Evolutionary conservation across 2,329 filamentous ascomycete species (phyloP).

Genomic region (Talaromyces sp.): DNA sequence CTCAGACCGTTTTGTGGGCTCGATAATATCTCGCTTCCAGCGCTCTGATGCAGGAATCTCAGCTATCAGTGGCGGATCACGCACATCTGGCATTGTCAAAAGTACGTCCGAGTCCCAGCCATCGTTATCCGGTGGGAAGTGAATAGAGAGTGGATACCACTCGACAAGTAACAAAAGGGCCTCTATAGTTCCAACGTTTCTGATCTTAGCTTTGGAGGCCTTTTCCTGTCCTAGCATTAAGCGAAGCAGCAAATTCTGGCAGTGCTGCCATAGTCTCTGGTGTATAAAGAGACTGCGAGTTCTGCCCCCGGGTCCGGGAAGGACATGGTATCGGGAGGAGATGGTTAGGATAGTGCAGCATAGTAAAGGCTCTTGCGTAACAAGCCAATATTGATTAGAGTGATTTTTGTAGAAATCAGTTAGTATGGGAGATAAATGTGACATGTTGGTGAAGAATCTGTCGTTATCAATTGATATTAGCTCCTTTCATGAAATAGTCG

Average conservation of each 20-base stretch:
- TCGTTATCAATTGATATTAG: not conserved
- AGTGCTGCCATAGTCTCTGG: conserved; percentile 5
- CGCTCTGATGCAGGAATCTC: conserved; percentile 35
- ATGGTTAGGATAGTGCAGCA: conserved; percentile 50
- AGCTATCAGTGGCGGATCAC: conserved; percentile 18
- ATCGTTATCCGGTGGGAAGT: conserved; percentile 48
- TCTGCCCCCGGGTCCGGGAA: conserved; percentile 32
- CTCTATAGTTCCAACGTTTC: conserved; percentile 5
- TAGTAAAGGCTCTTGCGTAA: conserved; percentile 48
- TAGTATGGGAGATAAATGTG: conserved; percentile 44
- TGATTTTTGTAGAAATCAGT: conserved; percentile 44
- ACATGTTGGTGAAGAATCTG: conserved; percentile 32
- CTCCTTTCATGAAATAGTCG: not conserved
- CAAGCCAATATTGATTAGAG: conserved; percentile 42
- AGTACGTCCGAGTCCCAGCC: conserved; percentile 51
- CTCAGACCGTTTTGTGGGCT: conserved; percentile 48
- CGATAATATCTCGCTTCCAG: conserved; percentile 49
- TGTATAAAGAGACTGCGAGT: conserved; percentile 48
- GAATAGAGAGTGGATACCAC: conserved; percentile 50
- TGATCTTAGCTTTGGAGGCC: conserved; percentile 6
- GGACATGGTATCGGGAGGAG: conserved; percentile 44
- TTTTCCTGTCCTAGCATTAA: conserved; percentile 7
- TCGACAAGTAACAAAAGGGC: conserved; percentile 36
- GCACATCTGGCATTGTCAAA: conserved; percentile 16
- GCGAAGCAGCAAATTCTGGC: conserved; percentile 3